Base-by-base conservation (phyloP, 1,284 basidiomycete genomes). In the Entoloma clypeatum region DNA sequence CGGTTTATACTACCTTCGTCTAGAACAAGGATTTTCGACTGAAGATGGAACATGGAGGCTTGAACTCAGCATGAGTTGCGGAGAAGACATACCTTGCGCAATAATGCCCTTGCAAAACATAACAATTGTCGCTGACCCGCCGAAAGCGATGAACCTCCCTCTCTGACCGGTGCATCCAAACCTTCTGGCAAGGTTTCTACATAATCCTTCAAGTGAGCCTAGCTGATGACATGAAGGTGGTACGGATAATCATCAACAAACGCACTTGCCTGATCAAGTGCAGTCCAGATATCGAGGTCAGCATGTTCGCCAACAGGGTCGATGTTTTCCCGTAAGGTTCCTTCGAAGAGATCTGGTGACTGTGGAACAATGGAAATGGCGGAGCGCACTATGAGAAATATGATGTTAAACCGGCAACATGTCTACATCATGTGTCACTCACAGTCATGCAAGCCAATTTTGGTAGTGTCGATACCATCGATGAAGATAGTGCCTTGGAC, bases 291-390 rank as follows among this genome's bases (percentile, higher is more conserved):
- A 38, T 69, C 65, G 74, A 40, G 17, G 21, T 49, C 51, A 14
- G 74, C 71, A 46, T 88, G 67, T 44, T 74, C 69, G 7, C 80
- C 81, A 16, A 81, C 72, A 1, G 88, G 89, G 60, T 92, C 87
- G 37, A 93, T 80, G 52, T 92, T 92, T 49, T 91, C 85, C 36
- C 91, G 76, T 16, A 96, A 68, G 26, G 69, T 37, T 51, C 48
- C 46, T 23, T 47, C 33, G 24, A 49, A 44, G 11, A 56, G 22
- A 42, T 53, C 47, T 27, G 48, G 50, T 9, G 48, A 76, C 56
- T 95, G 92, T 2, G 95, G 94, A 18, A 97, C 92, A 57, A 97
- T 97, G 4, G 88, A 86, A 31, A 97, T 78, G 19, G 74, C 69
- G 13, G 75, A 85, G 8, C 85, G 77, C 36, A 86, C 83, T 86